A percentile compares a stretch with the other conserved stretches of the same genome.
These are phyloP conservation scores for Westerdykella ornata DNA, from an alignment of 2,329 filamentous ascomycete species.

Conservation along the genomic window DNA sequence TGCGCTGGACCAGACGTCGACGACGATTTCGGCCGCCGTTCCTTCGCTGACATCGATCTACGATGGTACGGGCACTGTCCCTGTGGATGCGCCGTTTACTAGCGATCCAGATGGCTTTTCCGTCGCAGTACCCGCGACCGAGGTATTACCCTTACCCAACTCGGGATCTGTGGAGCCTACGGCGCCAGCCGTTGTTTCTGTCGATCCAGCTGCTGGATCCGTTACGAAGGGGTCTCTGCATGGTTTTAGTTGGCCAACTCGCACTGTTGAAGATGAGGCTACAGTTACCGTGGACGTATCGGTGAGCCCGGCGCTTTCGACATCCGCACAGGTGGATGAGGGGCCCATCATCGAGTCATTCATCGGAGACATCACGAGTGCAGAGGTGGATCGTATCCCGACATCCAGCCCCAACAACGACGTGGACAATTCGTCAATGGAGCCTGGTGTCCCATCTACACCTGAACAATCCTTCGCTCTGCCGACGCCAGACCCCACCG, in stretches of 20 bases:
- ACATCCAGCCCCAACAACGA: background rate
- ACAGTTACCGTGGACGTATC: background rate
- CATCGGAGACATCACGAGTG: background rate
- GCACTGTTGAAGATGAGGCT: background rate
- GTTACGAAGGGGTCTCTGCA: background rate
- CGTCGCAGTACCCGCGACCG: background rate
- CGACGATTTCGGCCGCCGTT: too few relatives aligned
- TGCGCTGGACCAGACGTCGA: too few relatives aligned
- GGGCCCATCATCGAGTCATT: background rate
- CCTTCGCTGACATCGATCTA: background rate
- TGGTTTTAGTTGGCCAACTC: background rate
- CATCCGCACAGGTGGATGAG: background rate
- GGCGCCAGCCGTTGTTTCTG: background rate
- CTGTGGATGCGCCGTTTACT: background rate
- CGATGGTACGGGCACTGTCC: background rate
- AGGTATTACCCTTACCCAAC: background rate
- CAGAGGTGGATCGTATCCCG: background rate
- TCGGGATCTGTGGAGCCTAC: background rate
- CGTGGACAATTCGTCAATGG: background rate
- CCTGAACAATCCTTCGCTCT: too few relatives aligned
- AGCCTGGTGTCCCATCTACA: background rate
- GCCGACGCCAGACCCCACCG: too few relatives aligned
- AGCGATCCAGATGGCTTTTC: background rate
- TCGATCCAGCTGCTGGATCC: background rate
- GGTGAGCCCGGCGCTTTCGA: background rate